A percentile compares a stretch with the other conserved stretches of the same genome.
These are phyloP conservation scores for Carnegiea gigantea DNA, from an alignment of 179 eudicot genomes.

Conservation along the genomic window DNA sequence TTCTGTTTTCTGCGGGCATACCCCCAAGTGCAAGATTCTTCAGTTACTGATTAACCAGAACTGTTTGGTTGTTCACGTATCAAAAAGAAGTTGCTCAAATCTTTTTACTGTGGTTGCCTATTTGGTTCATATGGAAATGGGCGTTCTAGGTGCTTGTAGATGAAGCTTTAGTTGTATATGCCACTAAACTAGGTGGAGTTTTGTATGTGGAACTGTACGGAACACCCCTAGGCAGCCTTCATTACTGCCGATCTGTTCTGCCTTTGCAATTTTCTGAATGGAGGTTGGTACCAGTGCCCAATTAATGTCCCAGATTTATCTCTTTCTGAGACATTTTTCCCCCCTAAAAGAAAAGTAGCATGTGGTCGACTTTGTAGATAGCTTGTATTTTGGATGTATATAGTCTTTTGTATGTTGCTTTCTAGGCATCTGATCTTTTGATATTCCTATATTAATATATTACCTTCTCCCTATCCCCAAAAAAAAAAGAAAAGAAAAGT, in stretches of 20 bases:
- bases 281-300: background rate
- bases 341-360: background rate
- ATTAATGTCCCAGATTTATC: background rate
- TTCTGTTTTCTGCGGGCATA: background rate
- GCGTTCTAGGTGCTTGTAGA: background rate
- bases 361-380: background rate
- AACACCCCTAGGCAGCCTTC: background rate
- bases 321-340: background rate
- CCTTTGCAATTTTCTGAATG: conserved; percentile 4
- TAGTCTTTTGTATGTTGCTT: no score
- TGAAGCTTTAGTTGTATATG: background rate
- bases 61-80: background rate
- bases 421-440: no score
- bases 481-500: background rate
- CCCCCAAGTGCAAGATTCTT: background rate
- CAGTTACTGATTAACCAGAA: background rate
- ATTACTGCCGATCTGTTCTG: background rate
- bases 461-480: no score
- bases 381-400: no score
- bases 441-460: no score
- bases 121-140: background rate
- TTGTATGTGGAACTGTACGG: background rate
- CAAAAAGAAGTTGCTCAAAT: background rate
- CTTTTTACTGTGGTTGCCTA: background rate
- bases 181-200: background rate